A percentile compares a stretch with the other conserved stretches of the same genome.
Conservation (phyloP, 257 asterid species). For the Jaltomata sinuosa region DNA sequence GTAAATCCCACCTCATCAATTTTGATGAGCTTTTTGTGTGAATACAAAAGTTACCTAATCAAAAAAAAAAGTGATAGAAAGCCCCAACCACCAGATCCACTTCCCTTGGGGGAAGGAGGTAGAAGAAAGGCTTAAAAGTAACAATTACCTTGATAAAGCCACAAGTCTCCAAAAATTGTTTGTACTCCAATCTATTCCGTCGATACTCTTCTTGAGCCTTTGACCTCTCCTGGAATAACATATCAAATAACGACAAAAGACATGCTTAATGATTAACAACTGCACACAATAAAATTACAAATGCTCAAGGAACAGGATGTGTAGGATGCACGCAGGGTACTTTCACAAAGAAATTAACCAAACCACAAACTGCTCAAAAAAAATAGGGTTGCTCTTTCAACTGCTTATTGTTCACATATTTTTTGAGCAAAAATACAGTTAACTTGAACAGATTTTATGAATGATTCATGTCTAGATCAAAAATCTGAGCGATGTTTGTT, state of each 20-base stretch:
- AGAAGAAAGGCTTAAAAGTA: background rate
- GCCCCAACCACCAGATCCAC: background rate
- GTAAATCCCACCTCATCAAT: too few relatives aligned
- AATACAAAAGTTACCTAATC: too few relatives aligned
- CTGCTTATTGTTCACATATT: background rate
- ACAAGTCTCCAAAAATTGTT: constrained; percentile 82
- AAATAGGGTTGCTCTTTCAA: background rate
- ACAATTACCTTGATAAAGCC: constrained; percentile 64
- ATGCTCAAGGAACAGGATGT: background rate
- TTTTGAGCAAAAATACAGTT: background rate
- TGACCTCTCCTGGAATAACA: constrained; percentile 63
- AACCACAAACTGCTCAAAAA: background rate
- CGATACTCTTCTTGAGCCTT: constrained; percentile 89
- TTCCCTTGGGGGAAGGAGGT: background rate
- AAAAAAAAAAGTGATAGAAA: too few relatives aligned
- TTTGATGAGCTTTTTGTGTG: too few relatives aligned
- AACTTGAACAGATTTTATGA: background rate
- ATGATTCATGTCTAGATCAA: background rate
- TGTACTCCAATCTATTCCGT: constrained; percentile 57
- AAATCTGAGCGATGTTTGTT: background rate
- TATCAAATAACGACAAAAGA: background rate
- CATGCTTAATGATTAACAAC: background rate
- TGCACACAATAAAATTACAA: background rate
- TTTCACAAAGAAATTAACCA: background rate
- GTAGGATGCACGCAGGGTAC: background rate